A percentile compares a stretch with the other conserved stretches of the same genome.
Conservation (phyloP, 1,284 basidiomycete genomes). For the Albatrellus sp. region DNA sequence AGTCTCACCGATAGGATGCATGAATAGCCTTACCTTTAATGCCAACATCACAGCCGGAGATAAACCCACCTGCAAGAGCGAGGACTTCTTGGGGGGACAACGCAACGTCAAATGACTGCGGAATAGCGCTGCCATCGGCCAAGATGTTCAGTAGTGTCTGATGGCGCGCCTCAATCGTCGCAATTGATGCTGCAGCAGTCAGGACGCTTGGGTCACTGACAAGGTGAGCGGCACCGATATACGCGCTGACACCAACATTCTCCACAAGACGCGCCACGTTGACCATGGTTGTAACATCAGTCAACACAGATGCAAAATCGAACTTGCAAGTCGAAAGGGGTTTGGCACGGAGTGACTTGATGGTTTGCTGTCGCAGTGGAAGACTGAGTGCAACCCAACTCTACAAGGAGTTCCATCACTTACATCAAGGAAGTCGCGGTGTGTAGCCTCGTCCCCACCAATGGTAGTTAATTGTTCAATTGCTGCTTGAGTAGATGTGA, state of each 20-base stretch:
- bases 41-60: slow-evolving; percentile 59
- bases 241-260: slow-evolving; percentile 67
- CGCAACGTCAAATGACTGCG: slow-evolving; percentile 61
- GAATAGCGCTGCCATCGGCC: slow-evolving; percentile 42
- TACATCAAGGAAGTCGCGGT: slow-evolving; percentile 27
- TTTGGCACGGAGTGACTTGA: slow-evolving; percentile 39
- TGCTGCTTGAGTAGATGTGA: slow-evolving; percentile 40
- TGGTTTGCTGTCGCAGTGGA: slow-evolving; percentile 23
- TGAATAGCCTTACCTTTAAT: slow-evolving; percentile 31
- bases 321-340: slow-evolving; percentile 54
- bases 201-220: slow-evolving; percentile 53
- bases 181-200: slow-evolving; percentile 61
- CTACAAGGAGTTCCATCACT: background rate
- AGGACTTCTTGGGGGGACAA: slow-evolving; percentile 61
- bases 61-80: slow-evolving; percentile 60
- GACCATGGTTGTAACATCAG: slow-evolving; percentile 61
- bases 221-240: slow-evolving; percentile 65
- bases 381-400: slow-evolving; percentile 1
- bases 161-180: slow-evolving; percentile 76
- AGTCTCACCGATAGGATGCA: background rate
- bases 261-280: slow-evolving; percentile 71
- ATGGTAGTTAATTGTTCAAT: slow-evolving; percentile 53
- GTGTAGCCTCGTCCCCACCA: slow-evolving; percentile 50
- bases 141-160: slow-evolving; percentile 67
- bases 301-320: slow-evolving; percentile 54